These are phyloP conservation scores for Eragrostis curvula DNA, from an alignment of 176 grass and related monocot genomes.

Conservation along the genomic window DNA sequence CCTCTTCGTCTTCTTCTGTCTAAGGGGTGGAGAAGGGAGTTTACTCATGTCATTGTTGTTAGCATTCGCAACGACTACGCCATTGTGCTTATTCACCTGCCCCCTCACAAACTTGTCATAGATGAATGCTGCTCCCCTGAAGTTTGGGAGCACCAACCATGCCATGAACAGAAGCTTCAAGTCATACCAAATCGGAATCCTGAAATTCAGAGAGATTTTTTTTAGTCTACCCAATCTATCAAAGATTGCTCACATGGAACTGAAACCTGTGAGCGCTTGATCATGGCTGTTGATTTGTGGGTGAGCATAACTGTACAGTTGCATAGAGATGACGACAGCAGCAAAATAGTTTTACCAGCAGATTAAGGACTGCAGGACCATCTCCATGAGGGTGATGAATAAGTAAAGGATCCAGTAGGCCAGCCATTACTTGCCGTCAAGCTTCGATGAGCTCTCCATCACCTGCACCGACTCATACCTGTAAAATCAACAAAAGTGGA, in stretches of 20 bases:
- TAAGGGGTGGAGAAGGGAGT: conserved; percentile 11
- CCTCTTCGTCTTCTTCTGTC: conserved; percentile 41
- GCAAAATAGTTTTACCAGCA: conserved; percentile 42
- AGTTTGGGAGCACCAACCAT: conserved; percentile 79
- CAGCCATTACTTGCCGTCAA: conserved; percentile 61
- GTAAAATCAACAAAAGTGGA: conserved; percentile 31
- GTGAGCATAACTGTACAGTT: not conserved
- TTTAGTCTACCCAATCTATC: not conserved
- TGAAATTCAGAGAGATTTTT: not conserved
- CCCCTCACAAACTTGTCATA: conserved; percentile 79
- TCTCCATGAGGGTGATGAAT: conserved; percentile 60
- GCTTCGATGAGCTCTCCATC: conserved; percentile 50
- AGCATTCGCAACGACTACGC: not conserved
- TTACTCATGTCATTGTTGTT: not conserved
- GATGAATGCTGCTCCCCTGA: conserved; percentile 80
- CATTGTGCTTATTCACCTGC: conserved; percentile 53
- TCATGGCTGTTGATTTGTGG: not conserved
- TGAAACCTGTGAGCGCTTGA: not conserved
- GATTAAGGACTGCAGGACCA: conserved; percentile 49
- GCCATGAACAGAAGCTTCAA: conserved; percentile 74
- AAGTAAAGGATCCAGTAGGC: conserved; percentile 75
- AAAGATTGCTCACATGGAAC: not conserved
- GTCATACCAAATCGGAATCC: conserved; percentile 84
- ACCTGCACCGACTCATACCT: not conserved
- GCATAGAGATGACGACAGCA: not conserved